These are phyloP conservation scores for Aspergillus flavus DNA, from an alignment of 2,329 filamentous ascomycete species.

Conservation along the genomic window DNA sequence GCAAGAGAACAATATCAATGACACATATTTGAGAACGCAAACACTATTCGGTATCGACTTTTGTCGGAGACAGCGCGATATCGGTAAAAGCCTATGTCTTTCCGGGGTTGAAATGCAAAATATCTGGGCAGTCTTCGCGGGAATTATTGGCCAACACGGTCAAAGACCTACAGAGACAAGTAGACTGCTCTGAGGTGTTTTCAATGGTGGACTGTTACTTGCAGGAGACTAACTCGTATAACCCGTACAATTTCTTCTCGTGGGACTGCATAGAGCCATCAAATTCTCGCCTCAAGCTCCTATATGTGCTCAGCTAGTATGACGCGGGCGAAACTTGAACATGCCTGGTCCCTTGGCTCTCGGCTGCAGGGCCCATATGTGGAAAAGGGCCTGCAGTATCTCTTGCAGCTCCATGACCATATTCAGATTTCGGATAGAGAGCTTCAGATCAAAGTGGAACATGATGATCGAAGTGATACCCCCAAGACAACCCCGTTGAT, in stretches of 20 bases:
- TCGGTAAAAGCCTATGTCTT: conserved; percentile 24
- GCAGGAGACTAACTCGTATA: conserved; percentile 10
- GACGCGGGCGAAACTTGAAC: conserved; percentile 8
- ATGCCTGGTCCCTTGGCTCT: conserved; percentile 12
- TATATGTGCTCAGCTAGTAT: conserved; percentile 7
- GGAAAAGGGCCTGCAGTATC: neutral
- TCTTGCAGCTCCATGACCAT: neutral
- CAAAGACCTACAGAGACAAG: neutral
- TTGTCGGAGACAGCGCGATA: conserved; percentile 8
- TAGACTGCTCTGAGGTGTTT: neutral
- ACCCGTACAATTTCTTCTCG: conserved; percentile 16
- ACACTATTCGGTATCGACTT: neutral
- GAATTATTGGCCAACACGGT: neutral
- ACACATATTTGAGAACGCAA: neutral
- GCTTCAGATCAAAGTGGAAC: neutral
- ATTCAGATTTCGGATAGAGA: neutral
- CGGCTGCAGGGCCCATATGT: neutral
- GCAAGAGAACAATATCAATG: neutral
- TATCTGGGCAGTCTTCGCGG: neutral
- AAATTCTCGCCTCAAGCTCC: conserved; percentile 14
- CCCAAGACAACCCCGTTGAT: conserved; percentile 11
- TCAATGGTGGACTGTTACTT: neutral
- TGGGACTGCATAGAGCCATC: conserved; percentile 15
- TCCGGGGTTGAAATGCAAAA: conserved; percentile 14
- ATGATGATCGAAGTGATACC: neutral